Evolutionary conservation across 495 filamentous ascomycete genomes (phyloP).

Genomic region (Xylaria venustula): DNA sequence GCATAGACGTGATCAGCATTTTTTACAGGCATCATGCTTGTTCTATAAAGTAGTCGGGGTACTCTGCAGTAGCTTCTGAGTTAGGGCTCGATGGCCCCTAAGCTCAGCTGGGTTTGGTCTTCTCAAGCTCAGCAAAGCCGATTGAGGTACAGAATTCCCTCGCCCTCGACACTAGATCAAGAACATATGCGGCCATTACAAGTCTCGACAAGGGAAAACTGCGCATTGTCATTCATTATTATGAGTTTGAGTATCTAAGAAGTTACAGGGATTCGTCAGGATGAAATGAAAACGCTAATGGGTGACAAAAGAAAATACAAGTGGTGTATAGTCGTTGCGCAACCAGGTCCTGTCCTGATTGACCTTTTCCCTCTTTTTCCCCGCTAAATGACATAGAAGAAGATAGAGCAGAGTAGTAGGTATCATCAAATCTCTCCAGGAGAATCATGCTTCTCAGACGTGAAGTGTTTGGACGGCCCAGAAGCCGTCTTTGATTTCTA

Average conservation of each 20-base stretch:
- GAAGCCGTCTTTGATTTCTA: constrained; percentile 6
- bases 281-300: neutral
- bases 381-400: neutral
- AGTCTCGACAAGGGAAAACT: too few species aligned
- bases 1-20: neutral
- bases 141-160: too few species aligned
- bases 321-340: neutral
- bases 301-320: neutral
- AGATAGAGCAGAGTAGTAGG: neutral
- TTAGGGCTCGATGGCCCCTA: too few species aligned
- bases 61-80: neutral
- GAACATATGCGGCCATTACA: too few species aligned
- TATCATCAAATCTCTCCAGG: neutral
- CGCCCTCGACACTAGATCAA: too few species aligned
- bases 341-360: neutral
- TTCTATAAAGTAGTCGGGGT: neutral
- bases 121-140: too few species aligned
- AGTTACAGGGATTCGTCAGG: too few species aligned
- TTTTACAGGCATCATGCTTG: neutral
- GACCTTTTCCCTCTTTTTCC: neutral
- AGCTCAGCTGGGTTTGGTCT: too few species aligned
- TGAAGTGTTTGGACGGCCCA: neutral
- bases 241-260: too few species aligned
- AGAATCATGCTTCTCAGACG: neutral
- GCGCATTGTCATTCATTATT: too few species aligned